These are phyloP conservation scores for Epichloe amarillans DNA, from an alignment of 2,329 filamentous ascomycete genomes.

Conservation along the genomic window DNA sequence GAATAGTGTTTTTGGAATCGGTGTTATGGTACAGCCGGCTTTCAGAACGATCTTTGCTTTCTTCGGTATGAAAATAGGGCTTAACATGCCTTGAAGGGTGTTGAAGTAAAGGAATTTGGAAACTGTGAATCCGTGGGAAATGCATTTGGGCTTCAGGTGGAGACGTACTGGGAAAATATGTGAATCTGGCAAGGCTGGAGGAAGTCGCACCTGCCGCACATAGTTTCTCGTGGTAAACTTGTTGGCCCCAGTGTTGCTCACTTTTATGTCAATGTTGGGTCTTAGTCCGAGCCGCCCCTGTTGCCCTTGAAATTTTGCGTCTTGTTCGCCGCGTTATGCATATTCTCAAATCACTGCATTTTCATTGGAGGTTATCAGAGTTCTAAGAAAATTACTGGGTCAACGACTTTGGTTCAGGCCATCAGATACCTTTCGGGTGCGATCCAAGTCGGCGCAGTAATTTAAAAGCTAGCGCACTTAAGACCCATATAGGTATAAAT, in stretches of 20 bases:
- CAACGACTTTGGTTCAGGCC: too few species aligned
- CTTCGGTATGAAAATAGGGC: background rate
- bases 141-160: background rate
- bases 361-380: background rate
- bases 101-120: background rate
- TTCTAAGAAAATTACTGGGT: too few species aligned
- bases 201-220: slow-evolving; percentile 4
- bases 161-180: background rate
- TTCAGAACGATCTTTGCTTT: background rate
- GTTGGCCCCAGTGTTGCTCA: background rate
- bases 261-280: background rate
- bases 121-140: background rate
- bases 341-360: background rate
- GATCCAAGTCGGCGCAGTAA: too few species aligned
- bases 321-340: background rate
- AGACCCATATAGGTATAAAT: too few species aligned
- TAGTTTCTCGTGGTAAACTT: background rate
- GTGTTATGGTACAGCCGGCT: background rate
- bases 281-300: background rate
- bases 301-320: background rate
- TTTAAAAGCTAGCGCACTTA: too few species aligned
- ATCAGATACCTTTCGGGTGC: too few species aligned
- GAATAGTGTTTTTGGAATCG: background rate
- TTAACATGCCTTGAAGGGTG: background rate
- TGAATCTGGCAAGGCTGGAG: slow-evolving; percentile 4